A percentile compares a stretch with the other conserved stretches of the same genome.
These are phyloP conservation scores for Fusarium foetens DNA, from an alignment of 2,329 filamentous ascomycete species.

Conservation along the genomic window DNA sequence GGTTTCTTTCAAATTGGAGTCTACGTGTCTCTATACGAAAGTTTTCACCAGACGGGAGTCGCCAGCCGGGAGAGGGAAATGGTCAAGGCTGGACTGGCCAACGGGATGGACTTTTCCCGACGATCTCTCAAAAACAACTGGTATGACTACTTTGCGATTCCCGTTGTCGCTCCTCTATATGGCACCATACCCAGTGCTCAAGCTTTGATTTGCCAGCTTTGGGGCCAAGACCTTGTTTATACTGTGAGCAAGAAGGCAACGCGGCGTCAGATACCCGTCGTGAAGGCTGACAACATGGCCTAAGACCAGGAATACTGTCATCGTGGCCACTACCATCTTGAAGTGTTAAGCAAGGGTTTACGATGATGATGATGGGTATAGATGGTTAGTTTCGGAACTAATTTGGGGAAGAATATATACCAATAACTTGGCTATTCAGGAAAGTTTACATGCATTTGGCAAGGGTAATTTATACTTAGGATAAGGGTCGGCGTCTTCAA, in stretches of 20 bases:
- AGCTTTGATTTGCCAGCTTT: constrained; percentile 75
- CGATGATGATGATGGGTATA: neutral
- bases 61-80: constrained; percentile 72
- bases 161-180: constrained; percentile 73
- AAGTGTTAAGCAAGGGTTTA: neutral
- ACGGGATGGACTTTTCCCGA: constrained; percentile 73
- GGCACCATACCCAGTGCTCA: constrained; percentile 75
- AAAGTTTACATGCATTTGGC: neutral
- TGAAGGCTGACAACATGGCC: constrained; percentile 58
- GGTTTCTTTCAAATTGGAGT: constrained; percentile 71
- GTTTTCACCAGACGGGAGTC: constrained; percentile 72
- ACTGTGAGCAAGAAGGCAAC: constrained; percentile 77
- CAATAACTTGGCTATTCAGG: constrained; percentile 4
- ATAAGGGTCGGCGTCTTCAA: neutral
- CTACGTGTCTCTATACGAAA: constrained; percentile 74
- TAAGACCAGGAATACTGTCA: constrained; percentile 40
- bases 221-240: constrained; percentile 75
- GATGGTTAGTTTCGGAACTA: neutral
- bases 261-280: constrained; percentile 59
- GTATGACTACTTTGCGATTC: constrained; percentile 72
- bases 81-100: constrained; percentile 69
- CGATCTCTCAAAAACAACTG: constrained; percentile 66
- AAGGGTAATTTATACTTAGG: neutral
- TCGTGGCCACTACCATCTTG: neutral
- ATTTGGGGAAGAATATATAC: neutral